Percentiles rank a stretch among this genome's conserved stretches.
Evolutionary conservation across 768 basidiomycete species (phyloP).

Genomic region (Boletus barrowsii): DNA sequence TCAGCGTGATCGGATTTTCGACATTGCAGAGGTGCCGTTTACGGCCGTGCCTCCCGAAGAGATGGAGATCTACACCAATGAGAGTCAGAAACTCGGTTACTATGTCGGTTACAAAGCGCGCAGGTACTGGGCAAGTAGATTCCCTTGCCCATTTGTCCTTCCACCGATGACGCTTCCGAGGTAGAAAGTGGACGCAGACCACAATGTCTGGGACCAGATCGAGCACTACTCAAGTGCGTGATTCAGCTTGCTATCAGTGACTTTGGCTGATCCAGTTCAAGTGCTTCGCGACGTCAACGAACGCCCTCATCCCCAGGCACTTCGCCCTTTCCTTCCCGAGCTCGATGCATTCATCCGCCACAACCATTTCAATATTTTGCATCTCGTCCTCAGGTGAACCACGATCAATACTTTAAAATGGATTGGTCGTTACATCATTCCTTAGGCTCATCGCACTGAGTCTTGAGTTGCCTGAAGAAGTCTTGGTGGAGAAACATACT

Average conservation of each 20-base stretch:
- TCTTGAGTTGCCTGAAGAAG: constrained; percentile 53
- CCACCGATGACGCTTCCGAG: background rate
- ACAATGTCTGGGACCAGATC: constrained; percentile 59
- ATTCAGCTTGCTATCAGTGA: background rate
- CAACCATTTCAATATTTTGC: constrained; percentile 50
- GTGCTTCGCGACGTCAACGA: constrained; percentile 46
- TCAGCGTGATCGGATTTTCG: constrained; percentile 46
- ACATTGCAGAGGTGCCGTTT: constrained; percentile 47
- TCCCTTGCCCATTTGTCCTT: background rate
- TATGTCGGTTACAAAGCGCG: constrained; percentile 51
- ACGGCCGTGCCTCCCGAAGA: constrained; percentile 40
- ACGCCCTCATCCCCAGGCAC: constrained; percentile 43
- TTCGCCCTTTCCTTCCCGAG: constrained; percentile 51
- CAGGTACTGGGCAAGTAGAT: constrained; percentile 43
- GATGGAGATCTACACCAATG: constrained; percentile 35
- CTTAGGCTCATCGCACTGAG: constrained; percentile 47
- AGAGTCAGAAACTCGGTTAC: constrained; percentile 40
- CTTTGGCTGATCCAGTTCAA: constrained; percentile 14
- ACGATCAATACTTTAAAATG: background rate
- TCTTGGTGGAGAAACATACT: constrained; percentile 45
- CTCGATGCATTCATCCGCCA: constrained; percentile 48
- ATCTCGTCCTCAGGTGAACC: constrained; percentile 42
- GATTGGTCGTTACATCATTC: background rate
- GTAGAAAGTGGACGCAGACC: constrained; percentile 49
- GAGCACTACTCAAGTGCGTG: constrained; percentile 57